phyloP scores from a whole-genome alignment of 192 early-diverging fungal species.

The Dissophora ornata region DNA sequence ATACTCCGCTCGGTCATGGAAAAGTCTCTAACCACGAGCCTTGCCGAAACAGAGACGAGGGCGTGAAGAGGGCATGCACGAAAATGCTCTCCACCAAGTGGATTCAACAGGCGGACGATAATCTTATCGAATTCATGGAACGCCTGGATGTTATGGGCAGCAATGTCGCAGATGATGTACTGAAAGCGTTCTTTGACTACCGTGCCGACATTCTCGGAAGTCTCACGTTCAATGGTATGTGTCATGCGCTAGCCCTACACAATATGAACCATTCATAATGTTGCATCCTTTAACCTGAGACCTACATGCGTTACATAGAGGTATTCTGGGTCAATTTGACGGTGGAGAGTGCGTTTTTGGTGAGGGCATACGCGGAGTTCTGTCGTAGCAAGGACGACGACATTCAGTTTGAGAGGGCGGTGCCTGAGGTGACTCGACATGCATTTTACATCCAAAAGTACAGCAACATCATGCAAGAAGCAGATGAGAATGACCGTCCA shows the following conservation, averaged over 20 bases:
- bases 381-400: constrained; percentile 65
- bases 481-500: constrained; percentile 58
- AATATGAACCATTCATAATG: too few relatives aligned
- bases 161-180: constrained; percentile 68
- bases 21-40: too few relatives aligned
- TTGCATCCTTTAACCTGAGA: background rate
- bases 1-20: too few relatives aligned
- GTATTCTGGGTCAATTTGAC: constrained; percentile 68
- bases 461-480: constrained; percentile 61
- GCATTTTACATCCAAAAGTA: constrained; percentile 68
- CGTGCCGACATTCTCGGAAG: constrained; percentile 75
- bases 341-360: constrained; percentile 63
- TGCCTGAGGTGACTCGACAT: constrained; percentile 75
- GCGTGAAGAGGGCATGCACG: constrained; percentile 80
- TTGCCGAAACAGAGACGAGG: constrained; percentile 68
- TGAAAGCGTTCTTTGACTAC: constrained; percentile 71
- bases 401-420: constrained; percentile 69
- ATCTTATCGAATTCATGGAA: constrained; percentile 78
- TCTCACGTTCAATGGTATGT: constrained; percentile 67
- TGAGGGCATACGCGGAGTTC: constrained; percentile 57
- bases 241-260: too few relatives aligned
- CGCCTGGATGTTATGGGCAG: constrained; percentile 79
- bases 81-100: constrained; percentile 76
- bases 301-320: constrained; percentile 37
- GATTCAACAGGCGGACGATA: constrained; percentile 80